Evolutionary conservation across 2,329 filamentous ascomycete species (phyloP).

Genomic region (Didymella arachidicola): DNA sequence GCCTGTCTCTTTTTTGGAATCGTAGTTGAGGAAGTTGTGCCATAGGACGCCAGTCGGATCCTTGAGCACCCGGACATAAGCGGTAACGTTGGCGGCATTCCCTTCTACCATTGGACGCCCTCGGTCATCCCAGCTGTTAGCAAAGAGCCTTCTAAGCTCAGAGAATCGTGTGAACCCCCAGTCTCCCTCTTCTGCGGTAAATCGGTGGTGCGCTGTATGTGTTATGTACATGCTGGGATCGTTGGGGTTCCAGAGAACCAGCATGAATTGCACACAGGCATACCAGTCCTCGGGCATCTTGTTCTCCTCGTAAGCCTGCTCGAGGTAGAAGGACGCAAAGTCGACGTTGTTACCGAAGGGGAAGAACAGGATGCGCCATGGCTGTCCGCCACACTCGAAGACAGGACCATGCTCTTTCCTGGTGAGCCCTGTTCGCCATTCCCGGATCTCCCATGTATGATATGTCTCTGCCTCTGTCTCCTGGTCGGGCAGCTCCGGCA

Average conservation of each 20-base stretch:
- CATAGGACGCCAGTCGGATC: slow-evolving; percentile 88
- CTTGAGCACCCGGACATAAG: slow-evolving; percentile 81
- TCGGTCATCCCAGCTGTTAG: slow-evolving; percentile 74
- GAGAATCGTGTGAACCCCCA: slow-evolving; percentile 99
- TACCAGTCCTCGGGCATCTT: slow-evolving; percentile 89
- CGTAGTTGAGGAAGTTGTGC: slow-evolving; percentile 93
- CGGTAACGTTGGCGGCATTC: slow-evolving; percentile 79
- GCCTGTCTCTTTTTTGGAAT: slow-evolving; percentile 98
- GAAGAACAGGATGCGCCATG: slow-evolving; percentile 96
- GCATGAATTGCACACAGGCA: slow-evolving; percentile 92
- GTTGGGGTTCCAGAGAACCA: slow-evolving; percentile 93
- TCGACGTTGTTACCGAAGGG: slow-evolving; percentile 95
- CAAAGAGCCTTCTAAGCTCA: slow-evolving; percentile 86
- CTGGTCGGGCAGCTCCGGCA: slow-evolving; percentile 79
- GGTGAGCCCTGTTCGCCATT: slow-evolving; percentile 74
- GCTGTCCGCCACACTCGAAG: slow-evolving; percentile 85
- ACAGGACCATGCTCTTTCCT: slow-evolving; percentile 87
- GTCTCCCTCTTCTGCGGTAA: slow-evolving; percentile 94
- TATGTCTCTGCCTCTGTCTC: slow-evolving; percentile 78
- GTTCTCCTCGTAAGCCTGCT: slow-evolving; percentile 85
- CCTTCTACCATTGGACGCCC: slow-evolving; percentile 78
- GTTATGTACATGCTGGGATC: slow-evolving; percentile 82
- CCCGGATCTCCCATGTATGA: slow-evolving; percentile 86
- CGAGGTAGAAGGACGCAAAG: slow-evolving; percentile 92
- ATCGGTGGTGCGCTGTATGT: slow-evolving; percentile 89